Conservation (phyloP, 192 early-diverging fungal genomes). For the Allomyces macrogynus region DNA sequence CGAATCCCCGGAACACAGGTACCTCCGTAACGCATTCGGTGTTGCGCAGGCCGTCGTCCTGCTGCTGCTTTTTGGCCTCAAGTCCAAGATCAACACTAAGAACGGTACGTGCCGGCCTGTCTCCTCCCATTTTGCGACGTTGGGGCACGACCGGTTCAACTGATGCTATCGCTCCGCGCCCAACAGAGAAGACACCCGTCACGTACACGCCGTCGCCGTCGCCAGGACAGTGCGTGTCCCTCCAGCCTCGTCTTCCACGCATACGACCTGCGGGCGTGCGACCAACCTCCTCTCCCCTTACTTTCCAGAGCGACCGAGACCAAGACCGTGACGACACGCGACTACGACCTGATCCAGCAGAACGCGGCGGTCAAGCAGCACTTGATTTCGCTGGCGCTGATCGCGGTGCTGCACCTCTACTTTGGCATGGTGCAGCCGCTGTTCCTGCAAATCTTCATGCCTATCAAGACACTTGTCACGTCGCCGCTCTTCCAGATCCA, state of each 20-base stretch:
- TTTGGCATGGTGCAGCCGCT: conserved; percentile 75
- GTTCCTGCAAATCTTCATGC: conserved; percentile 65
- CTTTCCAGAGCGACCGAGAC: no score
- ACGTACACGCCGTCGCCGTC: conserved; percentile 57
- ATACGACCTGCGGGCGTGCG: conserved; percentile 24
- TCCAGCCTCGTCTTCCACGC: not conserved
- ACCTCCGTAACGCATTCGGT: conserved; percentile 34
- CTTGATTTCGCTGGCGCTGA: conserved; percentile 42
- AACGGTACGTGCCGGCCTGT: conserved; percentile 35
- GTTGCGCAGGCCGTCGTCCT: conserved; percentile 32
- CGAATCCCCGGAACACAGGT: conserved; percentile 22
- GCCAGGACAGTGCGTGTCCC: conserved; percentile 10
- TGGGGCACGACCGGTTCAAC: not conserved
- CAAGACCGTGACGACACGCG: conserved; percentile 7
- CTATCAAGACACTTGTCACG: conserved; percentile 43
- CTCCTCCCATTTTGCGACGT: not conserved
- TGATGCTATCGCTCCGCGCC: not conserved
- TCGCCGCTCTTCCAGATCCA: conserved; percentile 62
- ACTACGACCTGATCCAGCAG: conserved; percentile 56
- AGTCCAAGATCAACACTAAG: conserved; percentile 30
- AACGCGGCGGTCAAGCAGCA: conserved; percentile 49
- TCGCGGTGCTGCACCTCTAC: conserved; percentile 66
- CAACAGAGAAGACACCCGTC: conserved; percentile 50
- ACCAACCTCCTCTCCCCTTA: conserved; percentile 21
- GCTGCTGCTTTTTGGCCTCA: conserved; percentile 19